phyloP scores from a whole-genome alignment of 2,329 filamentous ascomycete genomes.

The Aureobasidium melanogenum region DNA sequence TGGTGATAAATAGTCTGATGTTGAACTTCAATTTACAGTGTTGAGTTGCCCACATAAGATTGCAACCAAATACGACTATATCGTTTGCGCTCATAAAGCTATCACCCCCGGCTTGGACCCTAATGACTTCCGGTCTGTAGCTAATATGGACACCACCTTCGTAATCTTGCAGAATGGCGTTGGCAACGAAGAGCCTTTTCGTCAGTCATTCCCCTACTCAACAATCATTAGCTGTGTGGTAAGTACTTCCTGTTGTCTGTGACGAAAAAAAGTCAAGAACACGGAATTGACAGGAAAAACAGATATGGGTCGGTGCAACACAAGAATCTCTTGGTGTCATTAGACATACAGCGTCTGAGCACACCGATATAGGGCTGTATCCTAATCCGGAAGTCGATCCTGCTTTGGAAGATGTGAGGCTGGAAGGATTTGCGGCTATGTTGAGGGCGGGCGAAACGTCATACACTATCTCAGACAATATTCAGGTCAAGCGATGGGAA shows the following conservation, averaged over 20 bases:
- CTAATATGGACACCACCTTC: constrained; percentile 41
- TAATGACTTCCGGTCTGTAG: constrained; percentile 18
- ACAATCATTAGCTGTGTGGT: constrained; percentile 48
- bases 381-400: constrained; percentile 28
- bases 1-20: not conserved
- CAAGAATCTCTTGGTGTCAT: constrained; percentile 43
- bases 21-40: constrained; percentile 21
- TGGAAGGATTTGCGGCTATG: constrained; percentile 37
- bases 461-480: constrained; percentile 42
- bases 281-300: not conserved
- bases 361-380: constrained; percentile 48
- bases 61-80: constrained; percentile 34
- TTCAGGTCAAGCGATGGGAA: constrained; percentile 50
- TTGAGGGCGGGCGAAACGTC: constrained; percentile 36
- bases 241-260: not conserved
- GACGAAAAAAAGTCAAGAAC: not conserved
- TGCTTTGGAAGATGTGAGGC: constrained; percentile 25
- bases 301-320: constrained; percentile 44
- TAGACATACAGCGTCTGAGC: constrained; percentile 43
- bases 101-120: constrained; percentile 32
- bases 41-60: constrained; percentile 29
- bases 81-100: constrained; percentile 39
- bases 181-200: constrained; percentile 50
- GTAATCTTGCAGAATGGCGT: constrained; percentile 58
- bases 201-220: constrained; percentile 38